Conservation (phyloP, 495 filamentous ascomycete species). For the Pseudomonodictys pantanalensis region DNA sequence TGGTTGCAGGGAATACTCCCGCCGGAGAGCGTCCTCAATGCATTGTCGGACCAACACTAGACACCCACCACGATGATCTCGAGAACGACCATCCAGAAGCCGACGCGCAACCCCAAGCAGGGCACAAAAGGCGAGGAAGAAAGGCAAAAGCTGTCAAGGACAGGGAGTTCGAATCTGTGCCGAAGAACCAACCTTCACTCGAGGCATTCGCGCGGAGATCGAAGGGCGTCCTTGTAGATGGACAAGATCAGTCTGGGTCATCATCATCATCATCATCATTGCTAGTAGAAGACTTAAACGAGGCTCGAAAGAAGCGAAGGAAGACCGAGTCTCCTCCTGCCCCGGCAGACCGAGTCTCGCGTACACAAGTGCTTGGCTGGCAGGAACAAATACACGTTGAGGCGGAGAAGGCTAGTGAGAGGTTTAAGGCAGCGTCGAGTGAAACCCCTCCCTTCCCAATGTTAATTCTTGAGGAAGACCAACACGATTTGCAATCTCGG, state of each 20-base stretch:
- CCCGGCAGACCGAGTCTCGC: not conserved
- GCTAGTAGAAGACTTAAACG: constrained; percentile 23
- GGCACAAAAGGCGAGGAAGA: constrained; percentile 18
- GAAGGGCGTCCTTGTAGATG: not conserved
- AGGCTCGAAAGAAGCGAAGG: constrained; percentile 32
- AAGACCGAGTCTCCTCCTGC: constrained; percentile 21
- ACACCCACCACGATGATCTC: not conserved
- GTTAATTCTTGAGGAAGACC: too few relatives aligned
- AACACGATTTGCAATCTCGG: too few relatives aligned
- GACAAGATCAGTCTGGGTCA: not conserved
- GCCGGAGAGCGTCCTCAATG: constrained; percentile 1
- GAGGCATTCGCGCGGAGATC: constrained; percentile 12
- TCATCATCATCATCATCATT: not conserved
- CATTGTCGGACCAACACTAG: not conserved
- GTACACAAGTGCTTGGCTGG: constrained; percentile 11
- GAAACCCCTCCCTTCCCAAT: too few relatives aligned
- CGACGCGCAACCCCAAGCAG: too few relatives aligned
- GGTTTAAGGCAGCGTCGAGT: too few relatives aligned
- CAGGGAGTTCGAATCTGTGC: not conserved
- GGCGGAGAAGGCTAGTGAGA: constrained; percentile 22
- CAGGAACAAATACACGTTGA: constrained; percentile 26
- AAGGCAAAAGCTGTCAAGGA: constrained; percentile 12
- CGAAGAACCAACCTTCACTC: constrained; percentile 10
- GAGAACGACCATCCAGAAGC: constrained; percentile 17
- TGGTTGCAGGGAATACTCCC: constrained; percentile 7